Percentiles rank a stretch among this genome's conserved stretches.
Evolutionary conservation across 306 rosid genomes (phyloP).

Genomic region (Hylodesmum podocarpum): DNA sequence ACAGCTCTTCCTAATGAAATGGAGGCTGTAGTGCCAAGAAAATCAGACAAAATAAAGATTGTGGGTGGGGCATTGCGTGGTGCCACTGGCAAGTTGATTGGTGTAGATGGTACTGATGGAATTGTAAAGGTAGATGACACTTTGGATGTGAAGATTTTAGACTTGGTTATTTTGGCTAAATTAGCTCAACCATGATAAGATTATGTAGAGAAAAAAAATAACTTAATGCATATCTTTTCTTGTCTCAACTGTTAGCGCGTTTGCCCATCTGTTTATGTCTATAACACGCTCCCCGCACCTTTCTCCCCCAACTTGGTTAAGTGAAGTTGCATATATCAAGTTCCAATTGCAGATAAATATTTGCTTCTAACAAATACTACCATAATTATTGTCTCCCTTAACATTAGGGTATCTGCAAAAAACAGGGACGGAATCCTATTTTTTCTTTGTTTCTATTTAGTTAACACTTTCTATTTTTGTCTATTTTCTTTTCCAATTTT

Average conservation of each 20-base stretch:
- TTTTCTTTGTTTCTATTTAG: no score
- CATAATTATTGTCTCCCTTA: background rate
- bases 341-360: background rate
- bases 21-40: constrained; percentile 83
- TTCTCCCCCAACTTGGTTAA: background rate
- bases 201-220: background rate
- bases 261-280: background rate
- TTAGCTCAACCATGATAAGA: constrained; percentile 54
- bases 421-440: background rate
- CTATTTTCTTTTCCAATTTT: background rate
- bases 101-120: constrained; percentile 97
- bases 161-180: constrained; percentile 80
- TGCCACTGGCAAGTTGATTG: constrained; percentile 92
- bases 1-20: constrained; percentile 66
- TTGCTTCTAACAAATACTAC: background rate
- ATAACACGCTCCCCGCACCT: background rate
- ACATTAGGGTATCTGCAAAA: background rate
- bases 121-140: constrained; percentile 95
- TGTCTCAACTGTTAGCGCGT: background rate
- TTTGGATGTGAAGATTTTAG: constrained; percentile 90
- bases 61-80: constrained; percentile 90
- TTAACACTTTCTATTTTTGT: no score
- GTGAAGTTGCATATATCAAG: background rate
- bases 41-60: constrained; percentile 80
- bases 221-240: constrained; percentile 27